phyloP scores from a whole-genome alignment of 2,329 filamentous ascomycete species.

The Ophiostoma quercus region DNA sequence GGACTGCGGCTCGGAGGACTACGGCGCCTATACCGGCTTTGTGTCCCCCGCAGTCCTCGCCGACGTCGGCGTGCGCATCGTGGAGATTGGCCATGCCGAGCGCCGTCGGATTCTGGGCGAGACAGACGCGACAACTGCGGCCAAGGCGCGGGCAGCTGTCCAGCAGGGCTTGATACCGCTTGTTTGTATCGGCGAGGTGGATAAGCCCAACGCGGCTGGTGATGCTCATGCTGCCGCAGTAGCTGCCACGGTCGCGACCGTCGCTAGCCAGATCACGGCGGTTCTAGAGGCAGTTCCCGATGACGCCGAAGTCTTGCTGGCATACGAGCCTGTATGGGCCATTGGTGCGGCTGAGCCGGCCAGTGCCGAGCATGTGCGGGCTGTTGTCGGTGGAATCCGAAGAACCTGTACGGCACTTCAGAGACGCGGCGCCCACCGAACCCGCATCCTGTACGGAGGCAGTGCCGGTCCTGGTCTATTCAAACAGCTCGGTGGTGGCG shows the following conservation, averaged over 20 bases:
- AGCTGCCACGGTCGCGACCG: slow-evolving; percentile 55
- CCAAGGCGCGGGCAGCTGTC: slow-evolving; percentile 64
- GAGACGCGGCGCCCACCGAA: slow-evolving; percentile 45
- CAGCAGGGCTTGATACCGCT: slow-evolving; percentile 69
- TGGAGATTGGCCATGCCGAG: slow-evolving; percentile 79
- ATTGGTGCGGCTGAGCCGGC: slow-evolving; percentile 73
- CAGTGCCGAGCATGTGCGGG: slow-evolving; percentile 64
- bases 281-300: slow-evolving; percentile 57
- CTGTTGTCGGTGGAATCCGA: slow-evolving; percentile 61
- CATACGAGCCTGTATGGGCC: slow-evolving; percentile 86
- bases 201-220: slow-evolving; percentile 33
- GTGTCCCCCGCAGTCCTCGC: slow-evolving; percentile 63
- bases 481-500: slow-evolving; percentile 55
- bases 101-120: slow-evolving; percentile 67
- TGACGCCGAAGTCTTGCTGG: slow-evolving; percentile 65
- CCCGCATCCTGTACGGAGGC: slow-evolving; percentile 74
- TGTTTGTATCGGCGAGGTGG: slow-evolving; percentile 73
- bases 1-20: slow-evolving; percentile 64
- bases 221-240: slow-evolving; percentile 55
- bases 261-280: slow-evolving; percentile 58
- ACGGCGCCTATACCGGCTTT: slow-evolving; percentile 72
- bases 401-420: slow-evolving; percentile 45
- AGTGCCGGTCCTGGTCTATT: slow-evolving; percentile 77
- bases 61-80: slow-evolving; percentile 63
- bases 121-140: slow-evolving; percentile 61